Evolutionary conservation across 768 basidiomycete genomes (phyloP).

Genomic region (Termitomyces sp.): DNA sequence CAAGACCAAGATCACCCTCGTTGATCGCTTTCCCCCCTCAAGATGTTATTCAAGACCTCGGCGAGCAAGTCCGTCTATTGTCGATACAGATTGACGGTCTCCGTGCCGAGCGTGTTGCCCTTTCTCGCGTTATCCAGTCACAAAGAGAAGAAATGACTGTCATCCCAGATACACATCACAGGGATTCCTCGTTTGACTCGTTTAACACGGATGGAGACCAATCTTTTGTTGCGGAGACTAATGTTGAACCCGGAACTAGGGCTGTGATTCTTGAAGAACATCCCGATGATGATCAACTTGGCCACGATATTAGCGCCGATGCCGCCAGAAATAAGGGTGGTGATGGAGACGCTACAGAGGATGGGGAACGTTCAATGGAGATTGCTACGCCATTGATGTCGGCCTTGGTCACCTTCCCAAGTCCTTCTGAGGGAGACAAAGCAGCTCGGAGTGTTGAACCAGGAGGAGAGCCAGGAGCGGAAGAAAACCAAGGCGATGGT

Average conservation of each 20-base stretch:
- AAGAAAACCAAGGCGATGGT: background rate
- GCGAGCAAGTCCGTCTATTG: slow-evolving; percentile 28
- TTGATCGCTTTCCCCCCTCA: background rate
- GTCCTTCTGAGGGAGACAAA: background rate
- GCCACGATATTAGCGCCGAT: background rate
- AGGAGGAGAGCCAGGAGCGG: background rate
- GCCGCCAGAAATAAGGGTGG: background rate
- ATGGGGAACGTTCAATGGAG: slow-evolving; percentile 17
- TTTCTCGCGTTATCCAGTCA: slow-evolving; percentile 12
- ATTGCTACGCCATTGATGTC: slow-evolving; percentile 13
- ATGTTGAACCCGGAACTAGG: background rate
- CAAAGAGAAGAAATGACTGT: slow-evolving; percentile 1
- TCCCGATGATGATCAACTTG: background rate
- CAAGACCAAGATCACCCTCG: background rate
- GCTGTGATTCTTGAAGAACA: background rate
- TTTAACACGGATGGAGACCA: background rate
- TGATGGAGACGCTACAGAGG: slow-evolving; percentile 6
- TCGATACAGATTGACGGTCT: slow-evolving; percentile 27
- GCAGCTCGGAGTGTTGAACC: background rate
- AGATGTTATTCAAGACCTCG: slow-evolving; percentile 15
- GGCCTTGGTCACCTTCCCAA: background rate
- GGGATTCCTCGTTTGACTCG: background rate
- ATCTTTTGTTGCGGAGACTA: background rate
- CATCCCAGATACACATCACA: background rate
- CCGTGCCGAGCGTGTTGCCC: slow-evolving; percentile 24